Base-by-base conservation (phyloP, 2,329 filamentous ascomycete genomes). In the Myotisia sp. region DNA sequence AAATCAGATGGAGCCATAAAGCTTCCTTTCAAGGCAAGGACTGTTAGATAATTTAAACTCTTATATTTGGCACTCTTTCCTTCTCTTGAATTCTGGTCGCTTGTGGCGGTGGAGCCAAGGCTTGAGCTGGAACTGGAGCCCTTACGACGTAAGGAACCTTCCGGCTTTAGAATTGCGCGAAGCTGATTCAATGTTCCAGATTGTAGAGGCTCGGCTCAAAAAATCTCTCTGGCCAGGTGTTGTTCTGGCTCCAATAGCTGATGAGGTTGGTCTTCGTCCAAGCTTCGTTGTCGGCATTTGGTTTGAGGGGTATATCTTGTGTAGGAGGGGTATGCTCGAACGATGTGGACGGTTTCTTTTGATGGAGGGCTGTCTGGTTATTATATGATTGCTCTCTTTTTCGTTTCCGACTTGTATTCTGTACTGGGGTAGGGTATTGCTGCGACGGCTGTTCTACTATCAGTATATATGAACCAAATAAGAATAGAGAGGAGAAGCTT, bases 1-100 rank as follows among this genome's bases (percentile, higher is more conserved):
- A 37, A 18, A 4, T 33, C 34, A 2, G 49, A 58, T 33, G 56
- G 47, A 10, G 30, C 34, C 53, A 67, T 62, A 37, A 54, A 62
- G 42, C 51, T 59, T 18, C 59, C 57, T 37, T 60, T 60, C 12
- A 50, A 56, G 20, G 42, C 45, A 36, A 65, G 61, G 1, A 59
- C 29, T 9, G 36, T 47, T 40, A 45, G 33, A 41, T 64, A 66
- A 13, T 49, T 50, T 29, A 45, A 36, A 43, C 58, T 44, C 40
- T 43, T 29, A 36, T 63, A 63, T n/a, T 39, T 49, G 2, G 52
- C 44, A 43, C 49, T 60, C 47, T 60, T 63, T 44, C 48, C 51
- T 35, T 58, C 56, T 29, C 53, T 51, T 37, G 47, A 51, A 48
- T 45, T 58, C 45, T 59, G 47, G 45, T 62, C 55, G 41, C 54